phyloP scores from a whole-genome alignment of 2,329 filamentous ascomycete species.

The Alternaria alternata region DNA sequence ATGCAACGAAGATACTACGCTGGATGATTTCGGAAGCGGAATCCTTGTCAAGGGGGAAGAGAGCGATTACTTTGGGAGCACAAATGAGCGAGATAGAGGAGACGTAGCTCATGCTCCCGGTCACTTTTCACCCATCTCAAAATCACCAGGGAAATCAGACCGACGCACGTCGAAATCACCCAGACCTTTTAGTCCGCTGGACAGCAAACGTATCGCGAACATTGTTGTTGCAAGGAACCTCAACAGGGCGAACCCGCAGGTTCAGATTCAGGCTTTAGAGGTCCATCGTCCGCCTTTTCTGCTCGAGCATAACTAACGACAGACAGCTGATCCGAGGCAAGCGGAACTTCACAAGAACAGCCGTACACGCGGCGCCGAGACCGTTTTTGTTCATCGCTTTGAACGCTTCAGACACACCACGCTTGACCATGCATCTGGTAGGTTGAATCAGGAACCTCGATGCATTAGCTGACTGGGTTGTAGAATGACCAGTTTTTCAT shows the following conservation, averaged over 20 bases:
- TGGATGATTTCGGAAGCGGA: conserved; percentile 80
- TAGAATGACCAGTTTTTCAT: conserved; percentile 88
- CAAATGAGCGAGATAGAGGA: conserved; percentile 10
- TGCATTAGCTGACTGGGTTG: conserved; percentile 56
- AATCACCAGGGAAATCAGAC: conserved; percentile 26
- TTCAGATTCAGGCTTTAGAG: conserved; percentile 82
- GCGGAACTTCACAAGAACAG: conserved; percentile 77
- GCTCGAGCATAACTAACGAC: conserved; percentile 1
- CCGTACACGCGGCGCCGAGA: conserved; percentile 76
- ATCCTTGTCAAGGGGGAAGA: conserved; percentile 63
- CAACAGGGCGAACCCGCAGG: conserved; percentile 72
- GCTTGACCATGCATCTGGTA: conserved; percentile 55
- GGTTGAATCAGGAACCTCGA: conserved; percentile 30
- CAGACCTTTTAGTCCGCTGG: conserved; percentile 48
- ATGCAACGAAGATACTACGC: conserved; percentile 75
- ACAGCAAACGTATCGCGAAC: conserved; percentile 73
- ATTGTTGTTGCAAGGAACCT: conserved; percentile 84
- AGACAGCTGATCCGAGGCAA: conserved; percentile 78
- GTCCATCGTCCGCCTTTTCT: conserved; percentile 42
- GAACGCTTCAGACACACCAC: conserved; percentile 55
- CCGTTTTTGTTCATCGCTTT: conserved; percentile 83
- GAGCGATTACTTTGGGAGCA: conserved; percentile 34
- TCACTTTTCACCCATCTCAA: conserved; percentile 29
- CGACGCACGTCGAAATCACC: conserved; percentile 40
- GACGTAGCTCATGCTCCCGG: conserved; percentile 22